Base-by-base conservation (phyloP, 768 basidiomycete species). In the Boletus barrowsii region DNA sequence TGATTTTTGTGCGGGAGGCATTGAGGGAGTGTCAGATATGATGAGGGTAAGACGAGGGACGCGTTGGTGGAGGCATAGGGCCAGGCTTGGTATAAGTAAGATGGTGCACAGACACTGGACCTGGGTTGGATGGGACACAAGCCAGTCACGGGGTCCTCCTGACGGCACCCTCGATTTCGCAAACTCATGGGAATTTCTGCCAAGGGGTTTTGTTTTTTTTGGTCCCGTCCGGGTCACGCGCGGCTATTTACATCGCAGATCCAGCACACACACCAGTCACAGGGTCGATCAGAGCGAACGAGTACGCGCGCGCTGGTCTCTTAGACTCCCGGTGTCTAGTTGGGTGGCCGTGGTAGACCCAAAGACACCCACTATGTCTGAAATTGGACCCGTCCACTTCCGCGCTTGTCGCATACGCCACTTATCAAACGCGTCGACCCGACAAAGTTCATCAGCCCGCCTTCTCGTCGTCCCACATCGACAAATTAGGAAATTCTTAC, bases 1-100 rank as follows among this genome's bases (percentile, higher is more conserved):
- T 18, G 74, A 71, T 67, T 78, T 80, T 33, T 78, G 73, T 3
- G 69, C 63, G 7, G 76, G 71, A 42, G 69, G 68, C 72, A 73
- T 70, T 60, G 32, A 24, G 37, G 17, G 33, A 39, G 22, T 20
- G 6, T 29, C 29, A 29, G 29, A 9, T 29, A 29, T 26, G 54
- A 29, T 26, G 54, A 45, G 32, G 18, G 41, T 40, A 53, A 50
- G 48, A 53, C 53, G 54, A 43, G 61, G 58, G 48, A 59, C 49
- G 60, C 61, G 59, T 55, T 53, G 57, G 48, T 49, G 53, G 37
- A 55, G 56, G 50, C 58, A 69, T 67, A 55, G 56, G 58, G 58
- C 46, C 56, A 53, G 57, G 22, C 22, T 22, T 22, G 61, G 68
- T 68, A 68, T 68, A 68, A 68, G 66, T 67, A 71, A 70, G 22